A percentile compares a stretch with the other conserved stretches of the same genome.
Evolutionary conservation across 2,329 filamentous ascomycete species (phyloP).

Genomic region (Fusarium begoniae): DNA sequence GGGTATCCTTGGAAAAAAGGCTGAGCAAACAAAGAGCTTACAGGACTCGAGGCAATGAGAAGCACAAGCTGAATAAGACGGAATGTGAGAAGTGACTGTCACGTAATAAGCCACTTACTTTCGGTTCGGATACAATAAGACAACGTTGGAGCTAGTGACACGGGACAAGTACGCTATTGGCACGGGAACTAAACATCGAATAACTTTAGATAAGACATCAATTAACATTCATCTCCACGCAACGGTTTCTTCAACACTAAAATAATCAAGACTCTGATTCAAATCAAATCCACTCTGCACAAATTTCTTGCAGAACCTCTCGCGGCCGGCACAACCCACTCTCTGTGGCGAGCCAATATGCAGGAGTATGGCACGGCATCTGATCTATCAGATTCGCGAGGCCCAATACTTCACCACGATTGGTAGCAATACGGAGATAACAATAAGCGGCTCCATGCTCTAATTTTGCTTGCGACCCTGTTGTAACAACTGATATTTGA

Average conservation of each 20-base stretch:
- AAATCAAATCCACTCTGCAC: neutral
- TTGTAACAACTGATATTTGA: neutral
- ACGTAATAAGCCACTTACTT: neutral
- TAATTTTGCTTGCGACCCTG: neutral
- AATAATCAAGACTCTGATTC: neutral
- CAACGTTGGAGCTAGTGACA: neutral
- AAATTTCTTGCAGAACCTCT: neutral
- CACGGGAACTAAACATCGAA: neutral
- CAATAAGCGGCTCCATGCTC: neutral
- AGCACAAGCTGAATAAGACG: neutral
- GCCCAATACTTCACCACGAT: neutral
- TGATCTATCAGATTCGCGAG: conserved; percentile 10
- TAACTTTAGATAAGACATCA: neutral
- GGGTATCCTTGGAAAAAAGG: neutral
- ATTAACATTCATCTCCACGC: neutral
- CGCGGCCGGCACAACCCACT: neutral
- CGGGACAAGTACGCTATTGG: neutral
- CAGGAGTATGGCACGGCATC: neutral
- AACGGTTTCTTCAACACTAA: neutral
- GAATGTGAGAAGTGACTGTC: conserved; percentile 12
- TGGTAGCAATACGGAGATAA: neutral
- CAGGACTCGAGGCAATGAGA: neutral
- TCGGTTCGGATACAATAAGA: neutral
- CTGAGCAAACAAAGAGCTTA: neutral
- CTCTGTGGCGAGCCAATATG: neutral